Base-by-base conservation (phyloP, 2,329 filamentous ascomycete genomes). In the Cladosporium sp. region DNA sequence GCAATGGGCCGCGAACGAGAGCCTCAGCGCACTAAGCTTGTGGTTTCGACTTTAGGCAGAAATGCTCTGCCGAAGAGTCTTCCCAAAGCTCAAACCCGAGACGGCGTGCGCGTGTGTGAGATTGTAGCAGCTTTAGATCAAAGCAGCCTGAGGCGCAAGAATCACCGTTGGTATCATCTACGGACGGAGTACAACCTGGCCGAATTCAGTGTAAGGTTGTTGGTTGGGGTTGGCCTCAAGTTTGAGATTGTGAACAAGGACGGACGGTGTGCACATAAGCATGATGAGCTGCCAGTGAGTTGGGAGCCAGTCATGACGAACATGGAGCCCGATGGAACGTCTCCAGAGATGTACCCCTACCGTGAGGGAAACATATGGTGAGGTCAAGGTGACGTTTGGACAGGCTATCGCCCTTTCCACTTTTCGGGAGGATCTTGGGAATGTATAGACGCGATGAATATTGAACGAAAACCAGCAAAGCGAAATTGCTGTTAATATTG, bases 201-300 rank as follows among this genome's bases (percentile, higher is more conserved):
- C 2, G 56, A 62, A 22, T 62, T 60, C 37, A 42, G 55, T 17
- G 54, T 62, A 12, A 50, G 32, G 17, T 12, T 58, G 15, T 40
- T 57, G 15, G 32, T 59, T 6, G 56, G 58, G 7, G 53, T 53
- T 15, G 60, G 60, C 13, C 28, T 62, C 2, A 40, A 57, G 28
- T 62, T 62, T 34, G 49, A 62, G 54, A 56, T 62, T 17, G 56
- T 58, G 58, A 34, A 20, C 35, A 48, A 50, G 19, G 36, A 60
- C 28, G 58, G 56, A 13, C 13, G 17, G 17, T 36, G 17, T 54
- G 57, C 50, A 37, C 51, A 51, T 36, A 36, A 48, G 34, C 58
- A 59, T 45, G 60, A 62, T 4, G 52, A 61, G 17, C 39, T 53
- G 12, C 37, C 35, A 17, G 37, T 53, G 20, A 37, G 8, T 15